Conservation (phyloP, 208 protist species). For the Borovskyia barvae region DNA sequence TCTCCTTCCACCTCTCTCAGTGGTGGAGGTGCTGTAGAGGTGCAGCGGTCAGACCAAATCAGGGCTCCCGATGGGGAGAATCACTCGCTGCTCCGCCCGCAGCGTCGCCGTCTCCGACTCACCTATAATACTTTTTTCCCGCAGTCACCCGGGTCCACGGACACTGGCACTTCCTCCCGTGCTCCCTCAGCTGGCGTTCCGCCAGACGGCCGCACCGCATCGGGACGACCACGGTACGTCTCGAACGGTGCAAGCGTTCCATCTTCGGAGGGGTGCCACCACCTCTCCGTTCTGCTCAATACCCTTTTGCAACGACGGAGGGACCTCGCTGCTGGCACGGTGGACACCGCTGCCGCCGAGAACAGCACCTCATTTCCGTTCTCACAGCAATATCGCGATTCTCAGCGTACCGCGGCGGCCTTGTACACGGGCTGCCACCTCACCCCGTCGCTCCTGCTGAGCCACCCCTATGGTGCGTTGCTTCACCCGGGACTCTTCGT, state of each 20-base stretch:
- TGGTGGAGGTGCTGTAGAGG: too few relatives aligned
- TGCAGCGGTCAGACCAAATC: too few relatives aligned
- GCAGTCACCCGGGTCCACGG: not conserved
- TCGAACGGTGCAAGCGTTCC: slow-evolving; percentile 3
- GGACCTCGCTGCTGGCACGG: not conserved
- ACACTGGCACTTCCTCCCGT: too few relatives aligned
- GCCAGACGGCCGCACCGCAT: too few relatives aligned
- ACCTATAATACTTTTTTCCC: slow-evolving; percentile 20
- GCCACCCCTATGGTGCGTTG: slow-evolving; percentile 11
- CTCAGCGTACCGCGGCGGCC: not conserved
- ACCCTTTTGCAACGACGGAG: too few relatives aligned
- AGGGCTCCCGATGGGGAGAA: too few relatives aligned
- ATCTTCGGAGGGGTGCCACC: not conserved
- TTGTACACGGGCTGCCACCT: slow-evolving; percentile 6
- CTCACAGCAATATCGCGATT: not conserved
- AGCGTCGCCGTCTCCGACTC: slow-evolving; percentile 20
- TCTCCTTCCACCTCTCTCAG: too few relatives aligned
- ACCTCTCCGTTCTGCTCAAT: not conserved
- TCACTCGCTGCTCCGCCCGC: not conserved
- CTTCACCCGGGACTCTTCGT: slow-evolving; percentile 20
- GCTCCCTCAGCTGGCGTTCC: too few relatives aligned
- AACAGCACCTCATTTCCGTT: too few relatives aligned
- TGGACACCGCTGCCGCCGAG: not conserved
- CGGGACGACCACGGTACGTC: slow-evolving; percentile 2
- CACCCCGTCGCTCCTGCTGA: slow-evolving; percentile 30